Evolutionary conservation across 495 filamentous ascomycete species (phyloP), one percentile per base, ranked within the genome.

Genomic region (Aspergillus avenaceus): DNA sequence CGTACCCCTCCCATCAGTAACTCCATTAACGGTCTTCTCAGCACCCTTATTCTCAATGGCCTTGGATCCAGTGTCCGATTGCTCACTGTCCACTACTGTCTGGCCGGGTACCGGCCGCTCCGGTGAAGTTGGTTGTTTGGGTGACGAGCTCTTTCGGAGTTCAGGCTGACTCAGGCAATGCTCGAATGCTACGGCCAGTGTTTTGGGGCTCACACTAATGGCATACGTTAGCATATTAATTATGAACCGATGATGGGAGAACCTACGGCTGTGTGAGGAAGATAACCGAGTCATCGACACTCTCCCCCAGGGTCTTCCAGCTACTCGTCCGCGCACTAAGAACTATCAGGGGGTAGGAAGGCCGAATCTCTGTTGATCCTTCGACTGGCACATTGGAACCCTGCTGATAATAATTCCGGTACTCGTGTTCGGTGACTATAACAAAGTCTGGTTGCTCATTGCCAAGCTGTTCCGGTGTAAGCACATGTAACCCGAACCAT

Each of bases 401-500:
- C n/a, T 41, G 22, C 5, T 44, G 37, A n/a, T 51, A 41, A 13
- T 52, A 28, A 0, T 41, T 49, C 16, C 54, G 41, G 25, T 60
- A 63, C 32, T 60, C 60, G 23, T 60, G 49, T 18, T 63, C 57
- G 0, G 60, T 63, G 4, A 60, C 54, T 16, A 63, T 54, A 5
- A 54, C 19, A 19, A 63, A 60, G 12, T 63, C 60, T 8, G 57
- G 25, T 8, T 24, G 1, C 13, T 40, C 47, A 16, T 47, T 13
- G 4, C 54, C 29, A 6, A 58, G 31, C 40, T 72, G 63, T 6
- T 66, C 64, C 8, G 55, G 47, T 9, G 60, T 60, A 12, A 73
- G 40, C 8, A 70, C 57, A 5, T 50, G 46, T 2, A 73, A 47
- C 2, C 59, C 58, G 29, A 68, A 70, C 69, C 69, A 73, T 4